phyloP scores from a whole-genome alignment of 2,329 filamentous ascomycete genomes.

The Aureobasidium sp. region DNA sequence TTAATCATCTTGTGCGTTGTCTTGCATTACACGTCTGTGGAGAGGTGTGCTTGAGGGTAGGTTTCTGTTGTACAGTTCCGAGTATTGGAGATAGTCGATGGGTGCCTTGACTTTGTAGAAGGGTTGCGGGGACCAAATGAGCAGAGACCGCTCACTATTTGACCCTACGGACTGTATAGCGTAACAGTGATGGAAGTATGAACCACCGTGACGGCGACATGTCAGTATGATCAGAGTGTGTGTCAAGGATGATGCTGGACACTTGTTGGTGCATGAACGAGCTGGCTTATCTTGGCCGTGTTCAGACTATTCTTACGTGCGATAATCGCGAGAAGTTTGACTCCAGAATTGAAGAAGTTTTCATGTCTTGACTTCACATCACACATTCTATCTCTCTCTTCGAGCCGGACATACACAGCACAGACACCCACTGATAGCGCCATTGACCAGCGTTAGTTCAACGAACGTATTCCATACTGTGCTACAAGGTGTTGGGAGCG shows the following conservation, averaged over 20 bases:
- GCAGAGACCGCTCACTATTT: neutral
- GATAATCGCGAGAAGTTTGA: neutral
- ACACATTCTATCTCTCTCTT: too few species aligned
- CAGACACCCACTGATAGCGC: too few species aligned
- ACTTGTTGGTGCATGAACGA: neutral
- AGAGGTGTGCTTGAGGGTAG: neutral
- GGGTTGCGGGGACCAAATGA: neutral
- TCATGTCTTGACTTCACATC: too few species aligned
- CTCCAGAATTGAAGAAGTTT: neutral
- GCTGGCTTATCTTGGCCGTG: neutral
- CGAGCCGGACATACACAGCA: too few species aligned
- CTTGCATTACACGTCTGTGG: neutral
- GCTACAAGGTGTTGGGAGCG: too few species aligned
- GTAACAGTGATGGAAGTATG: neutral
- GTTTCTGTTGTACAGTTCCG: neutral
- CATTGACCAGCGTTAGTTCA: too few species aligned
- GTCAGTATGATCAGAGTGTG: neutral
- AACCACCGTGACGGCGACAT: neutral
- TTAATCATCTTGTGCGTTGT: neutral
- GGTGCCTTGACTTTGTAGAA: neutral
- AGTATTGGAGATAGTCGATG: neutral
- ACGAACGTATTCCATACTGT: too few species aligned
- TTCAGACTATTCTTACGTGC: neutral
- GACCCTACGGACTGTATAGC: neutral
- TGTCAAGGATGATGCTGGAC: neutral